Evolutionary conservation across 2,329 filamentous ascomycete species (phyloP), one percentile per base, ranked within the genome.

Genomic region (Trichoderma brevicompactum): DNA sequence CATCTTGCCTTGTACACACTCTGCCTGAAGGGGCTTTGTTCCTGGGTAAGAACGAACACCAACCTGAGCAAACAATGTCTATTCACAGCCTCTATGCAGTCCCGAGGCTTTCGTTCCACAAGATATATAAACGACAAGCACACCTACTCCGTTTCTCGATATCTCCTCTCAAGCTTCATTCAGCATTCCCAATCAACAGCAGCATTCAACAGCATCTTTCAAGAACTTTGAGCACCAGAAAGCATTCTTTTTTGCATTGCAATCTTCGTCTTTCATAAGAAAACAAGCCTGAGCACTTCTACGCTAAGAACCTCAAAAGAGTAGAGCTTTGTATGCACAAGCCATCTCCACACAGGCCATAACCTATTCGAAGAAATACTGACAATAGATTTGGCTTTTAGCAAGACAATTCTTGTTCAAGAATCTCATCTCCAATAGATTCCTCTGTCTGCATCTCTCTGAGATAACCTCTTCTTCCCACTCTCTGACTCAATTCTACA

Each of bases 111-210:
- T 58, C 32, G 60, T 64, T 64, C 38, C 36, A 59, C 59, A 64
- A 64, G 55, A 32, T 67, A 67, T 67, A 67, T 67, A 67, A 67
- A 58, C 54, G 49, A 50, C 49, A 55, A 59, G 49, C 46, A 52
- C 32, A 56, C 64, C 65, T 65, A 41, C 65, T 67, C 36, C 44
- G 17, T 19, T 55, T 48, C 54, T 65, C 32, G 41, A 60, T 49
- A 63, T 46, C 59, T 32, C 43, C 50, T 49, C 50, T 8, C 43
- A 64, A 64, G 59, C 60, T 64, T 64, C 65, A 64, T 15, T 23
- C 40, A 46, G 48, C 61, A 60, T 41, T 49, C 44, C 19, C 49
- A 46, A 44, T 36, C 59, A 58, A 44, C 60, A 64, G 53, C 38
- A 61, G 40, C 46, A 53, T 28, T 32, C 38, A 5, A 17, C 13